A percentile compares a stretch with the other conserved stretches of the same genome.
Evolutionary conservation across 306 rosid genomes (phyloP).

Genomic region (Cotoneaster glaucophyllus): DNA sequence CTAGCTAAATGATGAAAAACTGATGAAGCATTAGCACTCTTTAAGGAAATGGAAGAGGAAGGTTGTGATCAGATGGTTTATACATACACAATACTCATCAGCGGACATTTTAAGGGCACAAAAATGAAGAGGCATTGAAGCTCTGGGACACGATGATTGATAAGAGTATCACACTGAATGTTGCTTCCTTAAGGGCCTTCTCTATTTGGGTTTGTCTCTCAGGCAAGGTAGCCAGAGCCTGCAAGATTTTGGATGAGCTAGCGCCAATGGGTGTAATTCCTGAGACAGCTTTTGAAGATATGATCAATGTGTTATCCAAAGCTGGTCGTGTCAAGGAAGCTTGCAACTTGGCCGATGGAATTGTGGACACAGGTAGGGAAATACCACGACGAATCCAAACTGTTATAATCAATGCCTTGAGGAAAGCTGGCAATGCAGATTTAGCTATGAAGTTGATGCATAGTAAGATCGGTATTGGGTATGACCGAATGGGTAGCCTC

Average conservation of each 20-base stretch:
- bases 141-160: constrained; percentile 80
- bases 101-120: constrained; percentile 63
- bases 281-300: constrained; percentile 72
- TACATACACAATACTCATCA: constrained; percentile 66
- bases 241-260: constrained; percentile 82
- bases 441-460: constrained; percentile 84
- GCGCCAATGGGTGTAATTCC: constrained; percentile 81
- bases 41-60: constrained; percentile 60
- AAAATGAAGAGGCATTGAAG: constrained; percentile 73
- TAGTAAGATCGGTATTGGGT: constrained; percentile 89
- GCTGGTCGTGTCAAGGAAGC: constrained; percentile 76
- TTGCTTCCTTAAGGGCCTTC: constrained; percentile 80
- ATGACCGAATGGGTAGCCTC: constrained; percentile 65
- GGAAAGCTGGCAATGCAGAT: constrained; percentile 77
- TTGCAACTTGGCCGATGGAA: constrained; percentile 90
- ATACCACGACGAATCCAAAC: constrained; percentile 76
- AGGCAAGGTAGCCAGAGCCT: constrained; percentile 80
- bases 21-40: constrained; percentile 54
- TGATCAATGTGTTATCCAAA: constrained; percentile 71
- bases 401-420: constrained; percentile 64
- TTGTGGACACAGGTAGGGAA: constrained; percentile 85
- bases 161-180: constrained; percentile 73
- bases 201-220: constrained; percentile 77
- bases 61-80: constrained; percentile 81
- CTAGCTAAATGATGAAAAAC: constrained; percentile 56